Evolutionary conservation across 2,329 filamentous ascomycete genomes (phyloP), one percentile per base, ranked within the genome.

Genomic region (Didymella arachidicola): DNA sequence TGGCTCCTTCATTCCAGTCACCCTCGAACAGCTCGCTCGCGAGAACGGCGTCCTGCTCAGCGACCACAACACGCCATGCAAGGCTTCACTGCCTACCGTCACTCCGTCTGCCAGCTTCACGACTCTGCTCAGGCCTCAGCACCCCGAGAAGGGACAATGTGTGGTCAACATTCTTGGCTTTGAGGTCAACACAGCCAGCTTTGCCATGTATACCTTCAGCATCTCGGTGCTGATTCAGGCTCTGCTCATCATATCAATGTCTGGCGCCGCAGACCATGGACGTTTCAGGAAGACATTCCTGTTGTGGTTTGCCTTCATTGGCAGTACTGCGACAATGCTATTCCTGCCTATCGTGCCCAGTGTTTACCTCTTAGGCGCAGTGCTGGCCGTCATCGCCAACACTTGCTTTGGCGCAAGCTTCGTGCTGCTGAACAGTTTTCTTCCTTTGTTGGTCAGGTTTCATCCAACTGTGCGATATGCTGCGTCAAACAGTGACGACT

Each of bases 121-220:
- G 22, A 49, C 66, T 12, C 45, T 69, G 7, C 61, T 64, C 43
- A 61, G 41, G n/a, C 69, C 73, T n/a, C 55, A 66, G 26, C 65
- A 64, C 30, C 50, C 50, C 2, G 74, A 76, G 4, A 67, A 66
- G 22, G 72, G 65, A 53, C 92, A 96, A 74, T 99, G 95, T 73
- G 82, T 98, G 59, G 87, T 98, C 59, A 86, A 89, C 63, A 82
- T 98, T 5, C 80, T 96, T 25, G 94, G 94, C 6, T 77, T 90
- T 59, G 89, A 96, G 71, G 89, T 99, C 79, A 98, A 98, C 78
- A 97, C 94, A 0, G 93, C 94, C 34, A 96, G 91, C 77, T 97
- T 98, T 77, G 94, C 93, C 74, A 96, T 98, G 92, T 98, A 98
- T 79, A 97, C 93, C 2, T 99, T 99, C 78, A 96, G 93, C 57